Evolutionary conservation across 164 flowering plant genomes (phyloP).

Genomic region (Chloranthus sessilifolius): DNA sequence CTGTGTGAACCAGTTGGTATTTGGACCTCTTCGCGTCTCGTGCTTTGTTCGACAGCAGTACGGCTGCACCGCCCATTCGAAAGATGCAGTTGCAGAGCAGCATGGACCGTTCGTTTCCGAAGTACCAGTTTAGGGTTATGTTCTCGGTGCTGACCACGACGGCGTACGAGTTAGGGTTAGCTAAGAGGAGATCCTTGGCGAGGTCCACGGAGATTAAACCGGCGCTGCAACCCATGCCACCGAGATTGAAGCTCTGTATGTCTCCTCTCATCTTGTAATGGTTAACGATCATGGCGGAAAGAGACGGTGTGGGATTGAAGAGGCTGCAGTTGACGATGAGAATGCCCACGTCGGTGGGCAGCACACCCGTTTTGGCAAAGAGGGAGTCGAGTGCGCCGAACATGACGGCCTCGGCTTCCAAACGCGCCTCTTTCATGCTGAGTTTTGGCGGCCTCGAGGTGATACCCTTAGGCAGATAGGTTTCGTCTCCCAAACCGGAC

Average conservation of each 20-base stretch:
- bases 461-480: constrained; percentile 60
- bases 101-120: constrained; percentile 83
- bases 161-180: constrained; percentile 56
- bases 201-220: constrained; percentile 75
- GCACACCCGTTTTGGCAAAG: constrained; percentile 51
- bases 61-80: constrained; percentile 90
- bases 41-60: constrained; percentile 58
- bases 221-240: constrained; percentile 95
- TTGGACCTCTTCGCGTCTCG: constrained; percentile 51
- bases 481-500: constrained; percentile 80
- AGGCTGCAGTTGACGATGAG: constrained; percentile 84
- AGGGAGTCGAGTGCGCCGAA: constrained; percentile 68
- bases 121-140: constrained; percentile 78
- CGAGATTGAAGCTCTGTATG: constrained; percentile 71
- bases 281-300: constrained; percentile 79
- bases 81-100: constrained; percentile 77
- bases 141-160: constrained; percentile 80
- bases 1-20: constrained; percentile 65
- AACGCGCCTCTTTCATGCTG: constrained; percentile 59
- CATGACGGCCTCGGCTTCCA: constrained; percentile 82
- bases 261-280: constrained; percentile 69
- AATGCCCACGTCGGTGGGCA: constrained; percentile 51
- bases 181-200: constrained; percentile 58
- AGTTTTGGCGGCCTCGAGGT: constrained; percentile 57
- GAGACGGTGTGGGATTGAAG: constrained; percentile 86